phyloP scores from a whole-genome alignment of 1,284 basidiomycete species.

The Austropuccinia psidii region DNA sequence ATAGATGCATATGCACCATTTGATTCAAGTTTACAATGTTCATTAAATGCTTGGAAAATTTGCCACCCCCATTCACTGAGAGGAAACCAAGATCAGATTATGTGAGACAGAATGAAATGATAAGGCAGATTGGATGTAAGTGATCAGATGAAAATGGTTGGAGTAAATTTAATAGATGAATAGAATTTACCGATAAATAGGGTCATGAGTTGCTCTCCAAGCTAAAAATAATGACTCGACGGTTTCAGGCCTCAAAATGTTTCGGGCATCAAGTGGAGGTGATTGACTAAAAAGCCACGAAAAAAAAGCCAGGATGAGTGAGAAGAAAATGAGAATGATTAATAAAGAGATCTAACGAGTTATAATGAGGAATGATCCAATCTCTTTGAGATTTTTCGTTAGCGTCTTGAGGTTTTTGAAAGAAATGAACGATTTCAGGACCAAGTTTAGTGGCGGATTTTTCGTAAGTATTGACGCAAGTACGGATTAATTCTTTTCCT shows the following conservation, averaged over 20 bases:
- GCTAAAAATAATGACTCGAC: slow-evolving; percentile 88
- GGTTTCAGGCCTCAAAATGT: slow-evolving; percentile 67
- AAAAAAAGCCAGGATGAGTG: background rate
- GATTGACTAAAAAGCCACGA: background rate
- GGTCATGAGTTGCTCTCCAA: slow-evolving; percentile 71
- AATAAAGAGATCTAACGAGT: background rate
- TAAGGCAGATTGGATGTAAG: background rate
- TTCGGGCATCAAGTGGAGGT: slow-evolving; percentile 30
- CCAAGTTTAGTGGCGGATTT: slow-evolving; percentile 61
- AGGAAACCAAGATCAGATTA: background rate
- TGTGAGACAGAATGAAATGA: background rate
- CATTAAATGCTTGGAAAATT: slow-evolving; percentile 83
- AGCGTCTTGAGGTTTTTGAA: slow-evolving; percentile 31
- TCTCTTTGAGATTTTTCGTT: slow-evolving; percentile 39
- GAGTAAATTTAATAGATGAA: background rate
- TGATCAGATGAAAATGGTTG: background rate
- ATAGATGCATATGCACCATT: slow-evolving; percentile 78
- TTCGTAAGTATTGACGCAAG: slow-evolving; percentile 76
- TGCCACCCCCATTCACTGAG: slow-evolving; percentile 67
- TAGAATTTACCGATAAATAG: slow-evolving; percentile 58
- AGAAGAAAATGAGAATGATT: slow-evolving; percentile 45
- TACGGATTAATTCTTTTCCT: slow-evolving; percentile 71
- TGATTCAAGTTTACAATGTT: slow-evolving; percentile 63
- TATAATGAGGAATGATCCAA: slow-evolving; percentile 45
- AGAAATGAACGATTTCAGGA: slow-evolving; percentile 48